Evolutionary conservation across 306 rosid species (phyloP), one percentile per base, ranked within the genome.

Genomic region (Clitoria ternatea): DNA sequence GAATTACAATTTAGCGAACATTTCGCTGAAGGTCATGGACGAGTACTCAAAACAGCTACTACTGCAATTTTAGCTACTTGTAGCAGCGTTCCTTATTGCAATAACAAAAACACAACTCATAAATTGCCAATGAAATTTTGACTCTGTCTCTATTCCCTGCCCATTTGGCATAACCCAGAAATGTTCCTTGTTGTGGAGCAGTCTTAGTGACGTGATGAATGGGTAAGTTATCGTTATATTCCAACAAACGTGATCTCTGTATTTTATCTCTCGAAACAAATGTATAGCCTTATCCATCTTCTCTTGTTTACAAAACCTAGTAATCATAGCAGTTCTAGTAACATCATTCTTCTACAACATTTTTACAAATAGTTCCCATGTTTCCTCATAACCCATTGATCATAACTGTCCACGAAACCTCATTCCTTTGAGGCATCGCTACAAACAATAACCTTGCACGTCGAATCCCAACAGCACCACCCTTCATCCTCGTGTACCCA

Each of bases 391-490:
- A 81, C 13, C 86, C 86, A 65, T 59, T 78, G 17, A 87, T 75
- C 86, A 87, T 79, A 73, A 80, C 84, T 0, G 83, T 78, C 92
- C 87, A 85, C 49, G 84, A 68, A 63, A 87, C 82, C 2, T 19
- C 66, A 18, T 85, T 82, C 66, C 48, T 80, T 0, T 8, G 35
- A 1, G 81, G 81, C 84, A 84, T 84, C 3, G 50, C 81, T 50
- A 79, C 83, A 17, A 86, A 86, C 70, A 84, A 66, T 9, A 24
- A 76, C 69, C 80, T 77, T 11, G 91, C 88, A 24, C 57, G 70
- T 44, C 18, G 56, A 11, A 84, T 63, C 57, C 84, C 87, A 1
- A 79, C 80, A n/a, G n/a, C n/a, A 24, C 62, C 84, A 0, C 85
- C 83, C 26, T 18, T 72, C 64, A 5, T 70, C 64, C 70, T 84